Percentiles rank a stretch among this genome's conserved stretches.
phyloP scores from a whole-genome alignment of 1,284 basidiomycete genomes.

The Naganishia sp. region DNA sequence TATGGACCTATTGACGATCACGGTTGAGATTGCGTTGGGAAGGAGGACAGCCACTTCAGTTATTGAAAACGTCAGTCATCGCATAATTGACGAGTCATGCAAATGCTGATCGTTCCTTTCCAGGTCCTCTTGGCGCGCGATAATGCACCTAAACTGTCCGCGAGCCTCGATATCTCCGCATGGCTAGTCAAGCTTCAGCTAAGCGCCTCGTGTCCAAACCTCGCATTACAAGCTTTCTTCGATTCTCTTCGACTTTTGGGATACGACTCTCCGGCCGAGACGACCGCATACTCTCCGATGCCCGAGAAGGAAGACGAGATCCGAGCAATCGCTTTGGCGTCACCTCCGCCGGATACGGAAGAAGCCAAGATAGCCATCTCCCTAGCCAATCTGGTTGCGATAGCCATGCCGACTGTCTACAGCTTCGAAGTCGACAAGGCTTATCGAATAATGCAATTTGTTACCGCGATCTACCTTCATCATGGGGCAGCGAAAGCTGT shows the following conservation, averaged over 20 bases:
- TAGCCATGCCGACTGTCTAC: slow-evolving; percentile 11
- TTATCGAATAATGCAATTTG: slow-evolving; percentile 25
- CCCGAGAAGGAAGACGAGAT: slow-evolving; percentile 12
- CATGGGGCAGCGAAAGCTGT: slow-evolving; percentile 14
- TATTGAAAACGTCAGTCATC: slow-evolving; percentile 12
- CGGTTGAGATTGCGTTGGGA: slow-evolving; percentile 23
- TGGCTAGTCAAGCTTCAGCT: slow-evolving; percentile 27
- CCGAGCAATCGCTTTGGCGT: not conserved
- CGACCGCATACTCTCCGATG: not conserved
- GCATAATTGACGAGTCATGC: not conserved
- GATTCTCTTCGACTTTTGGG: slow-evolving; percentile 13
- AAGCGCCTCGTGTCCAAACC: slow-evolving; percentile 7
- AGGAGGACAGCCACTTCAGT: slow-evolving; percentile 13
- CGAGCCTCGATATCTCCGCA: slow-evolving; percentile 23
- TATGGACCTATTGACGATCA: slow-evolving; percentile 13
- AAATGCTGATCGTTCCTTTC: not conserved
- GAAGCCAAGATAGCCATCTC: slow-evolving; percentile 14
- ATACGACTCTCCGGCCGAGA: slow-evolving; percentile 18
- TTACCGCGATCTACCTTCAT: slow-evolving; percentile 20
- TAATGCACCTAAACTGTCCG: not conserved
- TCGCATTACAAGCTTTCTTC: slow-evolving; percentile 18
- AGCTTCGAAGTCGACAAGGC: slow-evolving; percentile 17
- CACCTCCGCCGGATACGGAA: slow-evolving; percentile 11
- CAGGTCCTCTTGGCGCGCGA: slow-evolving; percentile 15
- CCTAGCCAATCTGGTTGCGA: slow-evolving; percentile 11